Conservation (phyloP, 768 basidiomycete species). For the Amanita exitialis region DNA sequence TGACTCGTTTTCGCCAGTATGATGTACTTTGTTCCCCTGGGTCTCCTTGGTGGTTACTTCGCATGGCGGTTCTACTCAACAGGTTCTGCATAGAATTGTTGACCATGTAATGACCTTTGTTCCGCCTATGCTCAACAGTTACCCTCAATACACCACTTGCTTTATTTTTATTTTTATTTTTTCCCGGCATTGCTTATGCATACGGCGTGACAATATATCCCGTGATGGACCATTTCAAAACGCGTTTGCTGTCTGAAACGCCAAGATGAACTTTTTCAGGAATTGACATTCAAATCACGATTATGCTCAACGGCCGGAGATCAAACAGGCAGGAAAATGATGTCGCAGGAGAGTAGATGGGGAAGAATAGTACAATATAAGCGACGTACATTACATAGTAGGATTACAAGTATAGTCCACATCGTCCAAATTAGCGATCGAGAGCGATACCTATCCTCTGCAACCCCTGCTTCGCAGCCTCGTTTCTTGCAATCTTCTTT, state of each 20-base stretch:
- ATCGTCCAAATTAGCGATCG: not conserved
- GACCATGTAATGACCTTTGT: not conserved
- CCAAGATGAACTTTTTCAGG: no score
- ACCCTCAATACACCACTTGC: not conserved
- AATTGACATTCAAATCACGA: no score
- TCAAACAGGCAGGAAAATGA: no score
- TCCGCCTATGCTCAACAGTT: not conserved
- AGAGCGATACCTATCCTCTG: slow-evolving; percentile 38
- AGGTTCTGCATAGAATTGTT: slow-evolving; percentile 27
- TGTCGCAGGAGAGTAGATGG: no score
- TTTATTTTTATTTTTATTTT: not conserved
- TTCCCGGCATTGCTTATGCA: not conserved
- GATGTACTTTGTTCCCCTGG: slow-evolving; percentile 81
- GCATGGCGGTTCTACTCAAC: slow-evolving; percentile 72
- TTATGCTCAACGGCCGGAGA: no score
- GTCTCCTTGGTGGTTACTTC: slow-evolving; percentile 75
- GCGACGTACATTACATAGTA: no score
- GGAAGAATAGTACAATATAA: no score
- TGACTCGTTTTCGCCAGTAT: slow-evolving; percentile 29
- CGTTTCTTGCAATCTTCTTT: slow-evolving; percentile 73
- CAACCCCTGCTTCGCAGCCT: slow-evolving; percentile 71
- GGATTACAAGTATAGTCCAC: no score
- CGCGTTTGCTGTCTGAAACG: no score
- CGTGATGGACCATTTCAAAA: no score
- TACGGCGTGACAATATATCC: not conserved